These are phyloP conservation scores for Erythrophleum ivorense DNA, from an alignment of 331 rosid species.

Conservation along the genomic window DNA sequence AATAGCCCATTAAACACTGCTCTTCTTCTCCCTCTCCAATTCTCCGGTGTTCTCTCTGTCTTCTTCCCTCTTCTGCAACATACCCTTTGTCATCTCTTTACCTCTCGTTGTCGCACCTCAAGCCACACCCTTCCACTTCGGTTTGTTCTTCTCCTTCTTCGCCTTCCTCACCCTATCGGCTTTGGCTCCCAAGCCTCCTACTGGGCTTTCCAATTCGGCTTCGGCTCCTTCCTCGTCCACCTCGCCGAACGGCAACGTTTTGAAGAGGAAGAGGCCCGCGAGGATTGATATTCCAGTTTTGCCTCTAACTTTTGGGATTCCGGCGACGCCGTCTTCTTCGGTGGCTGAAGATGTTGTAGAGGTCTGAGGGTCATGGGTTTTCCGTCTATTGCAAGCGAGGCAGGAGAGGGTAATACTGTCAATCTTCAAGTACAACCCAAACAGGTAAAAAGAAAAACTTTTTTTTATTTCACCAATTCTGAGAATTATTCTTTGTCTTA, in stretches of 20 bases:
- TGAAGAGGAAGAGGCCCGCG: constrained; percentile 90
- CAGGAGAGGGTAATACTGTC: constrained; percentile 69
- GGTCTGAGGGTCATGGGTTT: constrained; percentile 60
- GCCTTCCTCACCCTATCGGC: constrained; percentile 84
- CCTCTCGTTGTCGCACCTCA: constrained; percentile 60
- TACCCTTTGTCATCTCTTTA: constrained; percentile 55
- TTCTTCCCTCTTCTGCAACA: constrained; percentile 69
- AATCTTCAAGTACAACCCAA: constrained; percentile 76
- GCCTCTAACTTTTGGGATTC: constrained; percentile 51
- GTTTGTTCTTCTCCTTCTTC: constrained; percentile 52
- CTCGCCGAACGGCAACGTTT: constrained; percentile 53
- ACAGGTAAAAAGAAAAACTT: constrained; percentile 51
- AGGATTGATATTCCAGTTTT: constrained; percentile 76
- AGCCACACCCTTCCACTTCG: constrained; percentile 47
- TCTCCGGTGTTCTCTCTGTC: constrained; percentile 95
- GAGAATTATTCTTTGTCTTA: neutral
- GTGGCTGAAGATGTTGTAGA: constrained; percentile 61
- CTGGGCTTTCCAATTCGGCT: constrained; percentile 39
- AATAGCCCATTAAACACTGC: constrained; percentile 52
- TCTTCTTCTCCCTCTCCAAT: constrained; percentile 74
- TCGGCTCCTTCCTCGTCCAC: constrained; percentile 30
- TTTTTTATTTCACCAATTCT: neutral
- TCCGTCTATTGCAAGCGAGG: constrained; percentile 88
- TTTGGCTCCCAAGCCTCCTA: constrained; percentile 61
- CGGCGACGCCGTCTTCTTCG: constrained; percentile 55